Base-by-base conservation (phyloP, 1,284 basidiomycete species). In the Cryptococcus jaspeensis region DNA sequence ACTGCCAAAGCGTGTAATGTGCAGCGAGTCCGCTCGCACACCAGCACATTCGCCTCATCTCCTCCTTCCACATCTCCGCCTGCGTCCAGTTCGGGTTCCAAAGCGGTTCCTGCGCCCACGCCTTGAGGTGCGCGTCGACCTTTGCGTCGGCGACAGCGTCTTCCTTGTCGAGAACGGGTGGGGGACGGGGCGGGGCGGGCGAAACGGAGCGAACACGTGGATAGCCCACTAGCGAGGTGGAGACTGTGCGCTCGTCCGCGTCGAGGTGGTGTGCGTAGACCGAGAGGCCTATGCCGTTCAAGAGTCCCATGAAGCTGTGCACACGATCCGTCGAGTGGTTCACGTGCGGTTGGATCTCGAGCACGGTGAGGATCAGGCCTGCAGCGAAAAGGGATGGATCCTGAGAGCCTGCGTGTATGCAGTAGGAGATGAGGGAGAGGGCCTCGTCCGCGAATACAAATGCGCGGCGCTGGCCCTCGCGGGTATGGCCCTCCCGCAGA, bases 301-400 rank as follows among this genome's bases (percentile, higher is more conserved):
- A 53, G 18, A 59, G 56, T 3, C 57, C 40, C 12, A 69, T 42
- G 0, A 68, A 62, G 13, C 56, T 59, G 3, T 55, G 55, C 0
- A 58, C 56, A 2, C 69, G 62, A 2, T 59, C 56, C 12, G 47
- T 47, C 18, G 61, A 60, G 35, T 72, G 67, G 5, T 58, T 38
- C 3, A 62, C 49, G 47, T 72, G 67, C 0, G 70, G 70, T 41
- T 63, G 64, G n/a, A 65, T 60, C 51, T 72, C 70, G 49, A 70
- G 69, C 3, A 60, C 58, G 22, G 61, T 62, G 32, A 72, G 48
- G 4, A 72, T 53, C 12, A 72, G 44, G 0, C 65, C 63, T 3
- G 69, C 66, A 42, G 70, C 67, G 5, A 61, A 63, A 32, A 70
- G 57, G 0, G 55, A 59, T 0, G 61, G 56, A 35, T 72, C 67